A percentile compares a stretch with the other conserved stretches of the same genome.
Evolutionary conservation across 2,329 filamentous ascomycete species (phyloP).

Genomic region (Pseudogymnoascus sp.): DNA sequence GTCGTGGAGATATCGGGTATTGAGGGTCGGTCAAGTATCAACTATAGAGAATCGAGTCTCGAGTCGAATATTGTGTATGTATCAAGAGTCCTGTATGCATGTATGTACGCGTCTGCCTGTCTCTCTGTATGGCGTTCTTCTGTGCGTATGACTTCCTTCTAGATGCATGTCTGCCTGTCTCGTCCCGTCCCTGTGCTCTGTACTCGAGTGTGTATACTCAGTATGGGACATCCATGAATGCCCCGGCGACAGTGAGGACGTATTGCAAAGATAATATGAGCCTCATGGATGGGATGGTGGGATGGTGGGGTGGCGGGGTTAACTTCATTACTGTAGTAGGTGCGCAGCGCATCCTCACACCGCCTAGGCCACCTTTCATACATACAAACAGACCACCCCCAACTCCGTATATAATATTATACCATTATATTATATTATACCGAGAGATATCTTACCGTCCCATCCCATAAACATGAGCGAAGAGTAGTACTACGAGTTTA

Average conservation of each 20-base stretch:
- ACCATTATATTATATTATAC: background rate
- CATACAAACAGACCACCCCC: background rate
- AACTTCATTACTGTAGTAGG: background rate
- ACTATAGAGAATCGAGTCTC: background rate
- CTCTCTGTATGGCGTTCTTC: background rate
- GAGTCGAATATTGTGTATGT: background rate
- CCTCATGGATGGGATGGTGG: background rate
- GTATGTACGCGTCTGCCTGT: background rate
- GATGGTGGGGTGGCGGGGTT: background rate
- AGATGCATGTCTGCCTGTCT: background rate
- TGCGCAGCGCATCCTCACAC: background rate
- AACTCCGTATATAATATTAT: background rate
- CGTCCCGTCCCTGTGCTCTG: background rate
- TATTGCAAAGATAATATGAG: background rate
- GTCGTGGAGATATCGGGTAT: background rate
- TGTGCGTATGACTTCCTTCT: background rate
- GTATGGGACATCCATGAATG: background rate
- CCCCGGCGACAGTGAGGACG: background rate
- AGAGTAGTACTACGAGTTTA: background rate
- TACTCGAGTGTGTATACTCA: background rate
- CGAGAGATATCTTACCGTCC: background rate
- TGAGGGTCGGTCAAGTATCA: background rate
- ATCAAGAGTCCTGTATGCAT: background rate
- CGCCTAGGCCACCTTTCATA: background rate
- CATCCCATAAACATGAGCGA: background rate